Evolutionary conservation across 345 rosid species (phyloP).

Genomic region (Eucalyptus microcorys): DNA sequence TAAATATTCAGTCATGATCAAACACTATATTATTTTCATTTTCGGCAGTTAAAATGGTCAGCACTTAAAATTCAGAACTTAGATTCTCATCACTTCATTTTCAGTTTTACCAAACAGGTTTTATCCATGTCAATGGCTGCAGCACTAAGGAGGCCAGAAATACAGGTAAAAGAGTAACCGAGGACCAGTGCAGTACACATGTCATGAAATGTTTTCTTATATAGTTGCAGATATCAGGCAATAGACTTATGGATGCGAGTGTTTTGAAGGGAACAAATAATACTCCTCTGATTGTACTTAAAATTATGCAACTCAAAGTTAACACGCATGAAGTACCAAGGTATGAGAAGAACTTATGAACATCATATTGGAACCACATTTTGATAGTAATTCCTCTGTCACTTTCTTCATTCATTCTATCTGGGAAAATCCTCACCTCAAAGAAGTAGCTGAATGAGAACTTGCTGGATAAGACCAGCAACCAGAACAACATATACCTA

Average conservation of each 20-base stretch:
- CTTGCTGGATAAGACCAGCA: slow-evolving; percentile 65
- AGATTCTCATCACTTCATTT: neutral
- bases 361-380: neutral
- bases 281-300: neutral
- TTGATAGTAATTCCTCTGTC: neutral
- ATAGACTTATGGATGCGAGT: neutral
- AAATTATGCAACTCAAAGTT: neutral
- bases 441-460: slow-evolving; percentile 73
- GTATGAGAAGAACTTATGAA: neutral
- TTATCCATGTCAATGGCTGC: neutral
- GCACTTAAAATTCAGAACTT: neutral
- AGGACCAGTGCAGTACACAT: neutral
- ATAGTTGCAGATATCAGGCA: neutral
- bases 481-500: slow-evolving; percentile 84
- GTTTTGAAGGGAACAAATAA: neutral
- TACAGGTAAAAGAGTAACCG: neutral
- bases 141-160: neutral
- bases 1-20: neutral
- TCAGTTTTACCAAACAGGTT: neutral
- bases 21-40: neutral
- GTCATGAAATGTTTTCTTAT: neutral
- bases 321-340: neutral
- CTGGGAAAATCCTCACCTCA: slow-evolving; percentile 41
- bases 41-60: neutral
- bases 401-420: neutral